Conservation (phyloP, 345 rosid genomes). For the Pistacia integerrima region DNA sequence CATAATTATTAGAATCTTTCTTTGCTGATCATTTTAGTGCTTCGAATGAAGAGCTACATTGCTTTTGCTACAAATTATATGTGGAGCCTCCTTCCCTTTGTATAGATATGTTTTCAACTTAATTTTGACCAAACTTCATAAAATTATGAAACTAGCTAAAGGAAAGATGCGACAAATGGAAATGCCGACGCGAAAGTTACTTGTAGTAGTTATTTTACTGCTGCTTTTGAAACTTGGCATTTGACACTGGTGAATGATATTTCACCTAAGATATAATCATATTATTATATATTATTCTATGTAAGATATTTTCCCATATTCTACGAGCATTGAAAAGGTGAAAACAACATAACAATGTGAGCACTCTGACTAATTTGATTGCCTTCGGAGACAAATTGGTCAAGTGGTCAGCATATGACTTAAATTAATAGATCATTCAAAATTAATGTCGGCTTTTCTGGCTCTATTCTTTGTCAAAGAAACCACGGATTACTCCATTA, state of each 20-base stretch:
- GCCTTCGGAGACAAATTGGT: background rate
- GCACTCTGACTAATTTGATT: background rate
- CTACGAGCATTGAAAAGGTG: background rate
- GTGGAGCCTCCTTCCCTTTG: no score
- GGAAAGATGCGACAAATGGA: no score
- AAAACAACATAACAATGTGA: background rate
- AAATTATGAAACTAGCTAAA: no score
- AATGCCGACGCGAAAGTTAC: background rate
- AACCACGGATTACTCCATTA: no score
- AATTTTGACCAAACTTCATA: no score
- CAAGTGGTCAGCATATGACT: background rate
- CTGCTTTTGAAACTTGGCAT: background rate
- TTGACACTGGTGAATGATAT: background rate
- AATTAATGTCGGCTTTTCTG: background rate
- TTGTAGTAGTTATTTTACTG: background rate
- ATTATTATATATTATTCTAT: no score
- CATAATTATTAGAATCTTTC: constrained; percentile 1
- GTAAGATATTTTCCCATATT: background rate
- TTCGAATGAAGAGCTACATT: background rate
- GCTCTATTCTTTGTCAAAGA: background rate
- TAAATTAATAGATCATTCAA: background rate
- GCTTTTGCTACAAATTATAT: background rate
- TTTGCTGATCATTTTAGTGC: background rate
- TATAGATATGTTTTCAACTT: no score
- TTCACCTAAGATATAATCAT: background rate